Percentiles rank a stretch among this genome's conserved stretches.
These are phyloP conservation scores for Kwoniella shandongensis DNA, from an alignment of 768 basidiomycete genomes.

Conservation along the genomic window DNA sequence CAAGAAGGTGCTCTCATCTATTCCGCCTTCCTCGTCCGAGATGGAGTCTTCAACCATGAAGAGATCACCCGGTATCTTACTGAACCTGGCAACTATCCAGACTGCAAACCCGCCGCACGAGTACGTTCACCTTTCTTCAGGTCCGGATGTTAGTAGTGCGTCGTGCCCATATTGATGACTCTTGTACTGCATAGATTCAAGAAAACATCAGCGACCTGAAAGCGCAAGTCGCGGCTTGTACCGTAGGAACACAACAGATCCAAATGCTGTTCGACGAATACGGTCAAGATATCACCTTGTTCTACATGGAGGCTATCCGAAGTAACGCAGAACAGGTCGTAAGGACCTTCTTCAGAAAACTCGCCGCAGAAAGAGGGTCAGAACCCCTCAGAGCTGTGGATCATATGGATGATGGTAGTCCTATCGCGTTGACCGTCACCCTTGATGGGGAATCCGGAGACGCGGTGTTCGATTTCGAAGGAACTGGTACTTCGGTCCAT, in stretches of 20 bases:
- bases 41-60: conserved; percentile 73
- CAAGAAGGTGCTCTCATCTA: conserved; percentile 91
- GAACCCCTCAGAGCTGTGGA: conserved; percentile 63
- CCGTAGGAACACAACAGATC: conserved; percentile 84
- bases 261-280: conserved; percentile 85
- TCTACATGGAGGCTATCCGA: conserved; percentile 80
- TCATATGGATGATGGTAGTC: conserved; percentile 58
- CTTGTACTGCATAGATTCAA: no score
- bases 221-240: conserved; percentile 55
- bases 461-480: conserved; percentile 76
- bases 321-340: conserved; percentile 85
- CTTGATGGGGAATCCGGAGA: conserved; percentile 74
- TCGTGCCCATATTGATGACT: no score
- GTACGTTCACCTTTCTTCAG: conserved; percentile 12
- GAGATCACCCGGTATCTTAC: conserved; percentile 76
- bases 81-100: conserved; percentile 36
- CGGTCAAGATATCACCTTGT: conserved; percentile 77
- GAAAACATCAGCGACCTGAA: conserved; percentile 45
- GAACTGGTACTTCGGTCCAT: conserved; percentile 35
- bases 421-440: conserved; percentile 62
- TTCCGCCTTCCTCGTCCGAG: conserved; percentile 85
- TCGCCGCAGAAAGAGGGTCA: conserved; percentile 65
- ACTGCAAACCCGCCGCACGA: background rate
- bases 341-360: conserved; percentile 72
- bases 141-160: no score